Percentiles rank a stretch among this genome's conserved stretches.
These are phyloP conservation scores for Lantana camara DNA, from an alignment of 257 asterid species.

Conservation along the genomic window DNA sequence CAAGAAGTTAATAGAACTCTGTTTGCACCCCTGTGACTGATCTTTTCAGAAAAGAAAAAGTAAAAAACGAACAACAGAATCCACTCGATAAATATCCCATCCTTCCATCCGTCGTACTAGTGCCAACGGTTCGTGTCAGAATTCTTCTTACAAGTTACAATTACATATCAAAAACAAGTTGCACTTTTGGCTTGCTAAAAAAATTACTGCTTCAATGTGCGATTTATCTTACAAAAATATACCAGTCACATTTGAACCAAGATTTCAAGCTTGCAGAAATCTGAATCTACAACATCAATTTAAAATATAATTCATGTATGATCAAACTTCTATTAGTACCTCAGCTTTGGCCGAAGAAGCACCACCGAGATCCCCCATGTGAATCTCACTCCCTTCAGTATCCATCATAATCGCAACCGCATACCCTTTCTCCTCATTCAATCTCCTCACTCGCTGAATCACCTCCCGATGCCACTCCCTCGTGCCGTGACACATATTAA, in stretches of 20 bases:
- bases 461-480: slow-evolving; percentile 93
- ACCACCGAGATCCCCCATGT: slow-evolving; percentile 99
- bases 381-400: slow-evolving; percentile 99
- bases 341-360: slow-evolving; percentile 88
- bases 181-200: slow-evolving; percentile 5
- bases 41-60: neutral
- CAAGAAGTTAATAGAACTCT: neutral
- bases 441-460: slow-evolving; percentile 77
- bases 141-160: neutral
- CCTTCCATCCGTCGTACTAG: neutral
- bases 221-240: neutral
- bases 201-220: neutral
- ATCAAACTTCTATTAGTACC: slow-evolving; percentile 41
- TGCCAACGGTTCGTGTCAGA: neutral
- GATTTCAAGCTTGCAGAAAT: neutral
- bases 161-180: neutral
- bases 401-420: slow-evolving; percentile 99
- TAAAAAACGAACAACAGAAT: too few species aligned
- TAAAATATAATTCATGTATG: neutral
- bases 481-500: slow-evolving; percentile 99
- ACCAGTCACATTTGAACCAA: slow-evolving; percentile 10
- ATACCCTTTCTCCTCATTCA: slow-evolving; percentile 96
- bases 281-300: neutral
- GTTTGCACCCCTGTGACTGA: neutral
- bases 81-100: slow-evolving; percentile 3